Evolutionary conservation across 176 grass and related monocot genomes (phyloP).

Genomic region (Oropetium thomaeum): DNA sequence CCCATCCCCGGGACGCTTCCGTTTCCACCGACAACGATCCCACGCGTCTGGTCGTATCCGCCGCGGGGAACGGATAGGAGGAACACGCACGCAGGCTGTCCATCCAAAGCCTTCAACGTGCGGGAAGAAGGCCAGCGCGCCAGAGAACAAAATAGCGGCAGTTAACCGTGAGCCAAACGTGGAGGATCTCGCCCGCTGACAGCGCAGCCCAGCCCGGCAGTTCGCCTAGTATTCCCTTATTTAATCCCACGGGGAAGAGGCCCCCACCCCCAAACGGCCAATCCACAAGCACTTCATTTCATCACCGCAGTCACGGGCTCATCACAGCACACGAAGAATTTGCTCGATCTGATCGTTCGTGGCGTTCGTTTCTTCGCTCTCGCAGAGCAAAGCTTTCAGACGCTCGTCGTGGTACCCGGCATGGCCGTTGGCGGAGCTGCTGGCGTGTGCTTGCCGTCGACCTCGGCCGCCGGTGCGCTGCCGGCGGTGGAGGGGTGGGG

Average conservation of each 20-base stretch:
- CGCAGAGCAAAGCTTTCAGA: too few species aligned
- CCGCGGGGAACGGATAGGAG: not conserved
- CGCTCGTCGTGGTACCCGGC: not conserved
- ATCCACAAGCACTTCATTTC: not conserved
- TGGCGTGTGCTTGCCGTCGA: not conserved
- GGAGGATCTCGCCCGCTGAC: not conserved
- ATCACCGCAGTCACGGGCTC: too few species aligned
- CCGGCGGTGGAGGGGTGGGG: conserved; percentile 27
- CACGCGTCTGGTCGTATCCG: not conserved
- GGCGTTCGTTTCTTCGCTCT: not conserved
- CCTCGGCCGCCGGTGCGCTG: not conserved
- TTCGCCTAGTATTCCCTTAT: not conserved
- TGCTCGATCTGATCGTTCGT: not conserved
- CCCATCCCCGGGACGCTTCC: not conserved
- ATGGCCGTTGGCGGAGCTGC: conserved; percentile 28
- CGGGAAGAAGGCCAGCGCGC: not conserved
- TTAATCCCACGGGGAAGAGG: not conserved
- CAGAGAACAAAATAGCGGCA: not conserved
- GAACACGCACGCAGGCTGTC: not conserved
- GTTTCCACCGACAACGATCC: not conserved
- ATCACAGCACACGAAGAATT: not conserved
- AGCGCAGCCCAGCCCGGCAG: not conserved
- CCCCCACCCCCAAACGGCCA: not conserved
- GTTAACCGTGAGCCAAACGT: not conserved
- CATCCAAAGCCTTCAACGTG: conserved; percentile 3